phyloP scores from a whole-genome alignment of 2,329 filamentous ascomycete species.

The Apiospora kogelbergensis region DNA sequence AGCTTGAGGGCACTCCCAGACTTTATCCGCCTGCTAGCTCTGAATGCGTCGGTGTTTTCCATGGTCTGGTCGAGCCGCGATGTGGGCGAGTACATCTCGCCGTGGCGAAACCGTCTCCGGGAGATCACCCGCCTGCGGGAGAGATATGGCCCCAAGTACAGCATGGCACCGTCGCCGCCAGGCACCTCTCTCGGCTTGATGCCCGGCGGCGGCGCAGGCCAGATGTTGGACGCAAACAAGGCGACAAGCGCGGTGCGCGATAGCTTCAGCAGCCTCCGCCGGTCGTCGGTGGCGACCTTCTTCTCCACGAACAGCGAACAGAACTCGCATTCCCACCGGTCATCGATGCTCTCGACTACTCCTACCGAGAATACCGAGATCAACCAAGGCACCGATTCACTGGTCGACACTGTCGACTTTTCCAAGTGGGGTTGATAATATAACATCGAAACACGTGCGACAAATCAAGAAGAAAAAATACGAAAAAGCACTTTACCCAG shows the following conservation, averaged over 20 bases:
- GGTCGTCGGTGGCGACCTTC: slow-evolving; percentile 66
- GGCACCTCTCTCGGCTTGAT: slow-evolving; percentile 32
- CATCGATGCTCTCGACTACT: slow-evolving; percentile 55
- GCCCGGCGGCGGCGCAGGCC: slow-evolving; percentile 30
- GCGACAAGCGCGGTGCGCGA: slow-evolving; percentile 55
- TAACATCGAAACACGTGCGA: neutral
- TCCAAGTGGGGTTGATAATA: slow-evolving; percentile 44
- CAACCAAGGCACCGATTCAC: slow-evolving; percentile 33
- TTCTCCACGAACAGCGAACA: slow-evolving; percentile 58
- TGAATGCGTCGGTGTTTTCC: slow-evolving; percentile 93
- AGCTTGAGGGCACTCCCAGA: slow-evolving; percentile 78
- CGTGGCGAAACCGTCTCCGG: slow-evolving; percentile 83
- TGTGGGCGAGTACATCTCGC: slow-evolving; percentile 80
- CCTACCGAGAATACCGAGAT: slow-evolving; percentile 57
- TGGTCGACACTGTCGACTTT: slow-evolving; percentile 50
- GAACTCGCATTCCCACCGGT: slow-evolving; percentile 52
- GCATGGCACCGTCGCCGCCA: slow-evolving; percentile 28
- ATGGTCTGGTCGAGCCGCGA: slow-evolving; percentile 81
- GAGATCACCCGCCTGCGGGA: slow-evolving; percentile 84
- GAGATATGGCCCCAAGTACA: slow-evolving; percentile 45
- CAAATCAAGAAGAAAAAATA: neutral
- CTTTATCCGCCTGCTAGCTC: slow-evolving; percentile 83
- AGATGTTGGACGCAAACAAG: slow-evolving; percentile 34
- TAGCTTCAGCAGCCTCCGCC: slow-evolving; percentile 59
- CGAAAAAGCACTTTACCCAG: neutral